A percentile compares a stretch with the other conserved stretches of the same genome.
phyloP scores from a whole-genome alignment of 2,329 filamentous ascomycete species.

The Neonectria sp. region DNA sequence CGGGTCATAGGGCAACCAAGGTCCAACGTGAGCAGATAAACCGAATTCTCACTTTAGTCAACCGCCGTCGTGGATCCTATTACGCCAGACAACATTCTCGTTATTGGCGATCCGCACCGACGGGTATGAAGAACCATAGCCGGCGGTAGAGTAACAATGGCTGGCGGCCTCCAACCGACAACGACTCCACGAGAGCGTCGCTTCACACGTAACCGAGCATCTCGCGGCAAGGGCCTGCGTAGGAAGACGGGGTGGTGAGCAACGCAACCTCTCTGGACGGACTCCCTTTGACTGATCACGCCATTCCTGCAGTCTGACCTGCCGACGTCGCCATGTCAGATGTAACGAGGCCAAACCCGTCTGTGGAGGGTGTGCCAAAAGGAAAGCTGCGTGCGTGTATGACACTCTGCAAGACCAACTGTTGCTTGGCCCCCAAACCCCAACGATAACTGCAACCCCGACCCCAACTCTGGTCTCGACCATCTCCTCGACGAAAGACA shows the following conservation, averaged over 20 bases:
- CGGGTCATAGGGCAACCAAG: not conserved
- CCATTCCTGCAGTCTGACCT: slow-evolving; percentile 19
- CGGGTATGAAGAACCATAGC: not conserved
- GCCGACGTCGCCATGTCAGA: slow-evolving; percentile 32
- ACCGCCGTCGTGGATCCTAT: not conserved
- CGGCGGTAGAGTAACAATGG: not conserved
- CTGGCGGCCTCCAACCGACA: not conserved
- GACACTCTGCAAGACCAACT: not conserved
- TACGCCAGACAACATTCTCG: not conserved
- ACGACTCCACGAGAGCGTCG: slow-evolving; percentile 12
- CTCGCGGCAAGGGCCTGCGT: slow-evolving; percentile 35
- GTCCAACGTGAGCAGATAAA: not conserved
- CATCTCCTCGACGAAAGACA: not conserved
- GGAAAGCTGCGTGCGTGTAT: slow-evolving; percentile 3
- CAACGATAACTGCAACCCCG: not conserved
- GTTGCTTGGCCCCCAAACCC: not conserved
- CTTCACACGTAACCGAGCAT: slow-evolving; percentile 28
- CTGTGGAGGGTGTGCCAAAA: slow-evolving; percentile 34
- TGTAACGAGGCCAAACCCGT: slow-evolving; percentile 30
- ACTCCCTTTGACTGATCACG: not conserved
- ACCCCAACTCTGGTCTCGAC: not conserved
- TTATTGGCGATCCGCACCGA: not conserved
- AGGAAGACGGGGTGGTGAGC: slow-evolving; percentile 34
- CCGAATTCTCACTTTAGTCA: too few relatives aligned
- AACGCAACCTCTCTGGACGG: not conserved